Evolutionary conservation across 805 yeast species (phyloP).

Genomic region (Metschnikowia santaceciliae): DNA sequence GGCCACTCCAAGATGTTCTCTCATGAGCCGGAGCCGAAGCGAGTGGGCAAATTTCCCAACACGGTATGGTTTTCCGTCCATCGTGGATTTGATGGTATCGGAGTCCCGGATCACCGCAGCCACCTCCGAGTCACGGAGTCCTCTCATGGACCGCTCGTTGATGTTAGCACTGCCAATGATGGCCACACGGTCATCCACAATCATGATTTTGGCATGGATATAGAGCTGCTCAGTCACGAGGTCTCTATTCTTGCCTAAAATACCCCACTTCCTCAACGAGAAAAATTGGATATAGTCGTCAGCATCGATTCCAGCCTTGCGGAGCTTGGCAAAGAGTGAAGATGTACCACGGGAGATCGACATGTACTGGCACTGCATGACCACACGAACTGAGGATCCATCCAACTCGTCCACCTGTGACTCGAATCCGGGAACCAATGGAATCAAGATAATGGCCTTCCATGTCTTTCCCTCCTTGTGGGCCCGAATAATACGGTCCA

Average conservation of each 20-base stretch:
- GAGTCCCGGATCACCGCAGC: constrained; percentile 87
- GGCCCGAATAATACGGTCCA: constrained; percentile 92
- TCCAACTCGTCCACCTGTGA: constrained; percentile 90
- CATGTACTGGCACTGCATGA: constrained; percentile 94
- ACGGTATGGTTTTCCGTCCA: constrained; percentile 77
- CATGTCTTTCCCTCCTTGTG: constrained; percentile 70
- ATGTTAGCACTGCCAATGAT: constrained; percentile 97
- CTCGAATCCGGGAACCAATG: constrained; percentile 96
- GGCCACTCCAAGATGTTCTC: constrained; percentile 94
- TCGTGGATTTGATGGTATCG: constrained; percentile 59
- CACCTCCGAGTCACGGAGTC: constrained; percentile 89
- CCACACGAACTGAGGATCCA: constrained; percentile 91
- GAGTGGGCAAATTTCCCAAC: constrained; percentile 91
- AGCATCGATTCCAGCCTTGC: constrained; percentile 78
- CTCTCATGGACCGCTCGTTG: constrained; percentile 94
- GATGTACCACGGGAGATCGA: constrained; percentile 87
- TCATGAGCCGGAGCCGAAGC: constrained; percentile 84
- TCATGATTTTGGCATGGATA: constrained; percentile 86
- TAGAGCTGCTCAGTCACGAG: constrained; percentile 88
- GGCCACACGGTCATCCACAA: constrained; percentile 90
- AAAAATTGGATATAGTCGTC: constrained; percentile 88
- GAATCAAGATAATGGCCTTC: constrained; percentile 90
- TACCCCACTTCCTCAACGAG: constrained; percentile 94
- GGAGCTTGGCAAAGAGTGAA: constrained; percentile 79
- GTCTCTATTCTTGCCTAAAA: constrained; percentile 69